Base-by-base conservation (phyloP, 2,329 filamentous ascomycete species). In the Phialophora tarda region DNA sequence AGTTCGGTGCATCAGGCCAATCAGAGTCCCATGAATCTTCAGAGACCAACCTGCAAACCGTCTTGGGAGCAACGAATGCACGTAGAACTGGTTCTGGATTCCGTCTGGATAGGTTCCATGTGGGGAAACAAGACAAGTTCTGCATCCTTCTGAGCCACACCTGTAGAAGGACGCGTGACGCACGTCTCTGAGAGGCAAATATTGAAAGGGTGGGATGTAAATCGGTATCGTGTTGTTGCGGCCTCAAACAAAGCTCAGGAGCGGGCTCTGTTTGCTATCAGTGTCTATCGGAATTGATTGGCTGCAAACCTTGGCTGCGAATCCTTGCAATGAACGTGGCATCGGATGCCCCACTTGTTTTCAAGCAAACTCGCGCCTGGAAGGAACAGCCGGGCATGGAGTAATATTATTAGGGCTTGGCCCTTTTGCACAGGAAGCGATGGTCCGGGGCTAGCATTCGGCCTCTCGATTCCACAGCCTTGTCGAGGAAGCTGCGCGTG, bases 51-150 rank as follows among this genome's bases (percentile, higher is more conserved):
- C 59, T 57, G 62, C 54, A 63, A 57, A 59, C 60, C 47, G 63
- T 59, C 59, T 55, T 64, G 53, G 53, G 55, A 62, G 38, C 53
- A 57, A 50, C 28, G 47, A 34, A 21, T 54, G 68, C 48, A 64
- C 38, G 63, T 64, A 59, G 65, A 38, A 68, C 63, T 68, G 63
- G 62, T 41, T 61, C 56, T 67, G 47, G 58, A 64, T 66, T 51
- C 61, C 44, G 55, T 48, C 55, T 66, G 60, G 68, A 68, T 63
- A 66, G 59, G 68, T 70, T 70, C 65, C 63, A 50, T 70, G 65
- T 70, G 68, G 68, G 63, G 60, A 68, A 65, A 66, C 68, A 61
- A 64, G 47, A 65, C 62, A 63, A 53, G 53, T 57, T 54, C 57
- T 57, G 59, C 68, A 60, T 23, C 41, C 41, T 57, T 50, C 53